Base-by-base conservation (phyloP, 257 asterid species). In the Nicotiana attenuata region DNA sequence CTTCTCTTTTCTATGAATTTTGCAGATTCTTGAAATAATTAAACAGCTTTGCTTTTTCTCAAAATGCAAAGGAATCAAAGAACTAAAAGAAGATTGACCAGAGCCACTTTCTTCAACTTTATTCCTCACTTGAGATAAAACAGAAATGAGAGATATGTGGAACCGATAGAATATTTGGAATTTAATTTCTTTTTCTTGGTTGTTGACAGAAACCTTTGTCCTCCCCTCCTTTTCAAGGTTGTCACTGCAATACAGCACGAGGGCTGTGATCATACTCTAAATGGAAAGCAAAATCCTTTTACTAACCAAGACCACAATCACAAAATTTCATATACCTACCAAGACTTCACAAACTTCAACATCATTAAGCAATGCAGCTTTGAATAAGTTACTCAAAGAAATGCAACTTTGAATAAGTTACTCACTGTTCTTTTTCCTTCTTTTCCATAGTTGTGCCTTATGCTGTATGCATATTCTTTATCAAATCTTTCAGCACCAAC, bases 341-440 rank as follows among this genome's bases (percentile, higher is more conserved):
- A 52, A 52, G 57, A 52, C 19, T 52, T 52, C 57, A 41, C 13
- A 41, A 41, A 52, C 57, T 52, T 14, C 57, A 52, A 52, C 57
- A 52, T 52, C 57, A 52, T 52, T 15, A 52, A 52, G 19, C 57
- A 52, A 11, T 3, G 17, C 6, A 52, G 19, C 57, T 52, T 52
- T 52, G 57, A 52, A 52, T 52, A 52, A 52, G 57, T 52, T 52
- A 52, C 57, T 52, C 57, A 52, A 52, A 11, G 57, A 11, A 52
- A 52, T 52, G 64, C 80, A 26, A 26, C 80, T 75, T 15, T 35
- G 53, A 75, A 50, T 47, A 87, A 50, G 45, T 50, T 50, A 84
- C 92, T 88, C 89, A 96, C 99, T 85, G 95, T 91, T 86, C 98
- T 89, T 87, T 96, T 96, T 81, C 99, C 99, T 91, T 96, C 99